phyloP scores from a whole-genome alignment of 2,329 filamentous ascomycete species.

The Pleomassaria siparia region DNA sequence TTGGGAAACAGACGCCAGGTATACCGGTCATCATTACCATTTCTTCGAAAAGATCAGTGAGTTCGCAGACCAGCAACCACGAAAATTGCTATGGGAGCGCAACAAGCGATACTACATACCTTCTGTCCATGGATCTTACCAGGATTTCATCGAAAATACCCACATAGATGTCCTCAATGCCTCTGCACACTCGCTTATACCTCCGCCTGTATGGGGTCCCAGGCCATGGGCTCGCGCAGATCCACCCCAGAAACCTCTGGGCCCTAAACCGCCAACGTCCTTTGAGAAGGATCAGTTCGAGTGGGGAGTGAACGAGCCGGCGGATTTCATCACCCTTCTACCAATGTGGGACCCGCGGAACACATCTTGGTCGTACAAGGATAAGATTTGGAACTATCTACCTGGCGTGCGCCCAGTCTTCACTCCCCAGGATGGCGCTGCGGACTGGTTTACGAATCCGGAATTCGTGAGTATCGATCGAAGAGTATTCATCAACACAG shows the following conservation, averaged over 20 bases:
- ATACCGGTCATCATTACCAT: slow-evolving; percentile 80
- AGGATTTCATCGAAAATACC: slow-evolving; percentile 48
- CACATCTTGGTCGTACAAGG: slow-evolving; percentile 70
- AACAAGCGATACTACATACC: slow-evolving; percentile 60
- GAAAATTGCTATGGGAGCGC: slow-evolving; percentile 62
- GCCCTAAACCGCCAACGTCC: slow-evolving; percentile 69
- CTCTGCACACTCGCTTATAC: slow-evolving; percentile 42
- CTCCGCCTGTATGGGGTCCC: slow-evolving; percentile 79
- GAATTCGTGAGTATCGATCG: slow-evolving; percentile 59
- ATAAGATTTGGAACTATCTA: slow-evolving; percentile 54
- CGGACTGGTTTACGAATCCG: slow-evolving; percentile 56
- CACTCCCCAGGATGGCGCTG: slow-evolving; percentile 74
- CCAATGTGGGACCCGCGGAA: slow-evolving; percentile 88
- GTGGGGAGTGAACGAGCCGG: slow-evolving; percentile 89
- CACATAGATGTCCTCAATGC: slow-evolving; percentile 45
- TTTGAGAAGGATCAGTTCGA: slow-evolving; percentile 78
- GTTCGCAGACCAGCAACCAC: slow-evolving; percentile 56
- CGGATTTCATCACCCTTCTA: slow-evolving; percentile 88
- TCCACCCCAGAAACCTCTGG: slow-evolving; percentile 73
- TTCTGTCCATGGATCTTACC: slow-evolving; percentile 53
- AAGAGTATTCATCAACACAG: slow-evolving; percentile 85
- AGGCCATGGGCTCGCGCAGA: slow-evolving; percentile 59
- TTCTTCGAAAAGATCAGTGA: slow-evolving; percentile 66
- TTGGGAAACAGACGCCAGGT: slow-evolving; percentile 81
- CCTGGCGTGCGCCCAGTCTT: slow-evolving; percentile 71